Percentiles rank a stretch among this genome's conserved stretches.
These are phyloP conservation scores for Exophiala oligosperma DNA, from an alignment of 2,329 filamentous ascomycete genomes.

Conservation along the genomic window DNA sequence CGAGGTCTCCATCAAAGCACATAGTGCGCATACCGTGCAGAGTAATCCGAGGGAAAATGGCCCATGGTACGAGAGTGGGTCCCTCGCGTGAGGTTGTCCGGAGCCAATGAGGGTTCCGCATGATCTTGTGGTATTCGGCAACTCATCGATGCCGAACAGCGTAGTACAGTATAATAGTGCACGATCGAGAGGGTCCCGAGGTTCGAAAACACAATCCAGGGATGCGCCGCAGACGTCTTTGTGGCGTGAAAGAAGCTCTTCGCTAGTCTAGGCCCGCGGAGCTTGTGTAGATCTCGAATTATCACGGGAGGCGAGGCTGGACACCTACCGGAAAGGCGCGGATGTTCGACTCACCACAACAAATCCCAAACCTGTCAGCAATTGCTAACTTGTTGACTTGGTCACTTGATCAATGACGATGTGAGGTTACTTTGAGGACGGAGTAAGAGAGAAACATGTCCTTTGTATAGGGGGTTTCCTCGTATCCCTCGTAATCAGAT, in stretches of 20 bases:
- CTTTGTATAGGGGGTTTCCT: background rate
- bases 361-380: background rate
- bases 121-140: no score
- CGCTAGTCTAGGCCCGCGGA: background rate
- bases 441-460: background rate
- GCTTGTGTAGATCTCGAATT: background rate
- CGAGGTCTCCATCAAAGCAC: constrained; percentile 1
- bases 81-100: no score
- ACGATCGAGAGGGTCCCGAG: no score
- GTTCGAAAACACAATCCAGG: no score
- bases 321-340: constrained; percentile 22
- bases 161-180: no score
- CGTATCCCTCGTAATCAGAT: background rate
- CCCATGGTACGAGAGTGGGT: background rate
- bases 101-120: no score
- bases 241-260: constrained; percentile 10
- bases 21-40: background rate
- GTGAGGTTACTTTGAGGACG: background rate
- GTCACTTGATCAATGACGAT: background rate
- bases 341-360: background rate
- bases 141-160: no score
- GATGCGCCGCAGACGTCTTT: background rate
- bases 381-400: background rate
- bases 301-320: constrained; percentile 2
- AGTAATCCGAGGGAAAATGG: background rate